Evolutionary conservation across 2,329 filamentous ascomycete genomes (phyloP).

Genomic region (Furcasterigmium furcatum): DNA sequence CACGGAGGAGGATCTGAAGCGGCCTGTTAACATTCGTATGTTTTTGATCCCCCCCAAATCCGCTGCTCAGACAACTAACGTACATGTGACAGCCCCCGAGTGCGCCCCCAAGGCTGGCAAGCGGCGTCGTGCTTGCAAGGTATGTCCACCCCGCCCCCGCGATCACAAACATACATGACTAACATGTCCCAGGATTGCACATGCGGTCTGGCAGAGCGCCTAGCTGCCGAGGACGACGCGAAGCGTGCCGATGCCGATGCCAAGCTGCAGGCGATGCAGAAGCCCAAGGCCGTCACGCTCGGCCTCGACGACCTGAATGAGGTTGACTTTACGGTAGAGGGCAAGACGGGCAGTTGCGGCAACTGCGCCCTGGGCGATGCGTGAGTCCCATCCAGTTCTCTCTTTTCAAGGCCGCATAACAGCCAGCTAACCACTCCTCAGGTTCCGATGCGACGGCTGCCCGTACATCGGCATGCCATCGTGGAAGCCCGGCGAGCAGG

Average conservation of each 20-base stretch:
- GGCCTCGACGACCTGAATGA: slow-evolving; percentile 77
- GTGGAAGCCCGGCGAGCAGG: slow-evolving; percentile 96
- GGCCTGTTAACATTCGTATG: slow-evolving; percentile 78
- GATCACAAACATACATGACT: neutral
- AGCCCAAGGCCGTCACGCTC: slow-evolving; percentile 65
- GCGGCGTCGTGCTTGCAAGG: slow-evolving; percentile 57
- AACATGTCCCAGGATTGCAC: slow-evolving; percentile 94
- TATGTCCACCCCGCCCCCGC: neutral
- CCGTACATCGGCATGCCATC: slow-evolving; percentile 90
- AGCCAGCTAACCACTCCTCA: neutral
- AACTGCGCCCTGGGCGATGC: slow-evolving; percentile 94
- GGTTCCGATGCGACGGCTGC: slow-evolving; percentile 66
- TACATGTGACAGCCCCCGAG: slow-evolving; percentile 60
- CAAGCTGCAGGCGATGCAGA: slow-evolving; percentile 68
- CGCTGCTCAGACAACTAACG: neutral
- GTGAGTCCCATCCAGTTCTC: neutral
- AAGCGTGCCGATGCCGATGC: slow-evolving; percentile 57
- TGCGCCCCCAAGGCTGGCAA: slow-evolving; percentile 86
- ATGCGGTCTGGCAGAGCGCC: slow-evolving; percentile 81
- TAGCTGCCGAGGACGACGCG: slow-evolving; percentile 52
- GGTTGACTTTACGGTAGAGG: slow-evolving; percentile 95
- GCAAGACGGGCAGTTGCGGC: slow-evolving; percentile 91
- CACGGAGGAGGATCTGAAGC: slow-evolving; percentile 77
- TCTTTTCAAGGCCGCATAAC: neutral
- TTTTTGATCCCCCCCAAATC: slow-evolving; percentile 18